Evolutionary conservation across 768 basidiomycete genomes (phyloP).

Genomic region (Hydnomerulius pinastri): DNA sequence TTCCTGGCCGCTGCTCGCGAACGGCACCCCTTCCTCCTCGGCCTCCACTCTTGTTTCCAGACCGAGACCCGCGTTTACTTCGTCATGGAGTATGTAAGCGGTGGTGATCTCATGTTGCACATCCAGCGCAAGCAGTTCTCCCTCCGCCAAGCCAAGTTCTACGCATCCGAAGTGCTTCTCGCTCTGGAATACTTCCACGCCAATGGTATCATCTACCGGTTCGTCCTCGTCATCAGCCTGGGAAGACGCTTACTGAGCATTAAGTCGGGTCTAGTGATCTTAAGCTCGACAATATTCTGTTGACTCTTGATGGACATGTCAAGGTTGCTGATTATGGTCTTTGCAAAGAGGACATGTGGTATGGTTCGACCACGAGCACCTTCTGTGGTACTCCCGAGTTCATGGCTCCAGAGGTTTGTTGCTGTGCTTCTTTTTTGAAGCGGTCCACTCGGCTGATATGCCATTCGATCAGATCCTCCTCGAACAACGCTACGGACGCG

Average conservation of each 20-base stretch:
- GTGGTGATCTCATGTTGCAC: conserved; percentile 98
- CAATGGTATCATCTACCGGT: conserved; percentile 99
- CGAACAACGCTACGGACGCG: conserved; percentile 98
- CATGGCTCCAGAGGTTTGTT: conserved; percentile 95
- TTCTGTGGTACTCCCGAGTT: conserved; percentile 99
- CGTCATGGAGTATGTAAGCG: conserved; percentile 99
- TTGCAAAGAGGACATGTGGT: conserved; percentile 99
- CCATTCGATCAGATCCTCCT: conserved; percentile 73
- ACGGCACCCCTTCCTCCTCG: conserved; percentile 95
- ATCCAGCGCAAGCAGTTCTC: conserved; percentile 99
- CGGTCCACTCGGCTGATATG: conserved; percentile 3
- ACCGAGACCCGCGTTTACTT: conserved; percentile 99
- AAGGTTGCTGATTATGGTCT: conserved; percentile 99
- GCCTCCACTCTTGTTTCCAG: conserved; percentile 98
- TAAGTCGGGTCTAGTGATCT: conserved; percentile 63
- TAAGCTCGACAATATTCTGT: conserved; percentile 96
- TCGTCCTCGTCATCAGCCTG: conserved; percentile 24
- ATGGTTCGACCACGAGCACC: conserved; percentile 92
- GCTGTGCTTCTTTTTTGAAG: neutral
- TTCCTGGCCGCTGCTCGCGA: conserved; percentile 97
- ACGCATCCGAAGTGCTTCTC: conserved; percentile 93
- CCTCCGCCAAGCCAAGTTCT: conserved; percentile 97
- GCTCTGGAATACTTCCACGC: conserved; percentile 98
- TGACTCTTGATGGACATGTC: conserved; percentile 96
- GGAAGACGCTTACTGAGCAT: neutral